phyloP scores from a whole-genome alignment of 148 eudicot genomes.

The Cornus florida region DNA sequence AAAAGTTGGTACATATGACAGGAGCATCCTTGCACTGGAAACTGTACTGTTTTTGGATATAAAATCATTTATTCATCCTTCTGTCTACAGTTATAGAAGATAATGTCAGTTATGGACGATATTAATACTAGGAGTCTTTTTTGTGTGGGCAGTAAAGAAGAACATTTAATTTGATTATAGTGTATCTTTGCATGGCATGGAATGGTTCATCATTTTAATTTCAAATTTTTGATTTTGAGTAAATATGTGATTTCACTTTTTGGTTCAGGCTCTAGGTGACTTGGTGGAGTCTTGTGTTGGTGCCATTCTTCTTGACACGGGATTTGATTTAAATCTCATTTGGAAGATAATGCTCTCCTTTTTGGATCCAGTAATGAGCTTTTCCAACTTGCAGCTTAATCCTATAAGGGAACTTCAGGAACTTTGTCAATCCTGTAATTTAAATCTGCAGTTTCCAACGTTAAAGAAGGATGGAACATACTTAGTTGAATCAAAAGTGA shows the following conservation, averaged over 20 bases:
- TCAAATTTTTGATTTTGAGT: not conserved
- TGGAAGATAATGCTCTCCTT: conserved; percentile 77
- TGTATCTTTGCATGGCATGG: not conserved
- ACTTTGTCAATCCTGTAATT: conserved; percentile 62
- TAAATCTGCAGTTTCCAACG: conserved; percentile 40
- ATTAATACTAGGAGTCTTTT: not conserved
- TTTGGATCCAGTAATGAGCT: conserved; percentile 61
- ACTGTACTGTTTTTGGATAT: too few species aligned
- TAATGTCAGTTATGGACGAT: not conserved
- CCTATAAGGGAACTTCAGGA: conserved; percentile 76
- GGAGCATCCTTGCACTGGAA: too few species aligned
- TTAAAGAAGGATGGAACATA: conserved; percentile 40
- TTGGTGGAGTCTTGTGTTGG: conserved; percentile 91
- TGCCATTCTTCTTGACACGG: conserved; percentile 82
- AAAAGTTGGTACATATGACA: too few species aligned
- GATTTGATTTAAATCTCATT: conserved; percentile 66
- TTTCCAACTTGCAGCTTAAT: conserved; percentile 59
- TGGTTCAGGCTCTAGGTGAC: conserved; percentile 87
- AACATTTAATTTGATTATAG: not conserved
- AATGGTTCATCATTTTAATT: not conserved
- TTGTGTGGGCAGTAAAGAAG: conserved; percentile 2
- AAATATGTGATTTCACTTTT: not conserved
- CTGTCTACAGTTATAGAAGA: too few species aligned
- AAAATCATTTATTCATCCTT: not conserved
- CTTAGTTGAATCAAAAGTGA: conserved; percentile 51